Evolutionary conservation across 805 yeast species (phyloP).

Genomic region (Metschnikowia amazonensis): DNA sequence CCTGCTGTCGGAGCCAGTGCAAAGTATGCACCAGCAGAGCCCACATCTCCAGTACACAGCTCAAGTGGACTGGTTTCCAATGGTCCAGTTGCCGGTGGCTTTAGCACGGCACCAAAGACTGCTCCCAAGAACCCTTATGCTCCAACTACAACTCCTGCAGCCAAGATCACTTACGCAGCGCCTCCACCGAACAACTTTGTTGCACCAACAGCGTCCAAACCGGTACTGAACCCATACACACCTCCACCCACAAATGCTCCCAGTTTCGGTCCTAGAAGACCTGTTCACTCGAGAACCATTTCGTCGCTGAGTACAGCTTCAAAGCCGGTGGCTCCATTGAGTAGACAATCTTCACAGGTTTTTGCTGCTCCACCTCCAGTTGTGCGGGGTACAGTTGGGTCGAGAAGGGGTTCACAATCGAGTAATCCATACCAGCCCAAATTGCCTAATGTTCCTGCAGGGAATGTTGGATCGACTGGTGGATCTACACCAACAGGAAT

Average conservation of each 20-base stretch:
- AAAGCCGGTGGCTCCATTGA: constrained; percentile 2
- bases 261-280: background rate
- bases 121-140: constrained; percentile 27
- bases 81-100: constrained; percentile 9
- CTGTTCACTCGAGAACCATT: background rate
- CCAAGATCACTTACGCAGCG: constrained; percentile 34
- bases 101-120: constrained; percentile 4
- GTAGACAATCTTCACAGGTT: constrained; percentile 8
- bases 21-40: constrained; percentile 22
- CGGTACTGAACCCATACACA: constrained; percentile 14
- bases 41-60: constrained; percentile 25
- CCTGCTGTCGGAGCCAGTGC: constrained; percentile 5
- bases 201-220: constrained; percentile 14
- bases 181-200: constrained; percentile 21
- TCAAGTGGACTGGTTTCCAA: constrained; percentile 24
- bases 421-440: constrained; percentile 1
- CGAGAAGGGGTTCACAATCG: constrained; percentile 4
- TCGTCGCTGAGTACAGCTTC: constrained; percentile 1
- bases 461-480: background rate
- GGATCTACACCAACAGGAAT: background rate
- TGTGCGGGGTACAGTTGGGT: constrained; percentile 2
- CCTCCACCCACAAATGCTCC: constrained; percentile 5
- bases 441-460: background rate
- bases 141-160: constrained; percentile 17
- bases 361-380: constrained; percentile 8